Evolutionary conservation across 805 yeast species (phyloP), one percentile per base, ranked within the genome.

Genomic region (fission yeast (Schizosaccharomyces pombe)): DNA sequence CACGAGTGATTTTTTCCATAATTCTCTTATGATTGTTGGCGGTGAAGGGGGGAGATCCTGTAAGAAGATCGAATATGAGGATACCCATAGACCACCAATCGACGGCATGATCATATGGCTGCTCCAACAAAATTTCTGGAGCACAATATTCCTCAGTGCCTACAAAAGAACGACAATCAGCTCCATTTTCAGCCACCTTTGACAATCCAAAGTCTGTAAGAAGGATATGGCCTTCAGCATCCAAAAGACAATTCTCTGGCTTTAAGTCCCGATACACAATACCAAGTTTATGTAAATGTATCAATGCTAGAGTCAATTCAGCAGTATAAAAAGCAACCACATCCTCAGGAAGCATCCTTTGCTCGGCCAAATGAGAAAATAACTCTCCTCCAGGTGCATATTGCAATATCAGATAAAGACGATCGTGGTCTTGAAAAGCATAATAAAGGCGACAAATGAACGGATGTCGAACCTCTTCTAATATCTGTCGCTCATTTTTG

Each of bases 61-160:
- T 80, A 53, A 85, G 69, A 74, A 85, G 73, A 64, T 86, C 94
- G 61, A 69, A 82, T 52, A 80, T 68, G 5, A 85, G 80, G 52
- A 94, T 82, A 0, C 95, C 95, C 33, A 86, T 67, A 0, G 94
- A 84, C 85, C 94, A 85, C 83, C 94, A 85, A 64, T 85, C 95
- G 52, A 86, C 91, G 32, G 78, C 73, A 55, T 76, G 80, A 60
- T 81, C 85, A 64, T 85, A 86, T 16, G 78, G 76, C 60, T 79
- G 75, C 24, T 94, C 94, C 56, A 74, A 76, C 29, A 85, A 69
- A 32, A 86, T 80, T 64, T 85, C 95, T 2, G 95, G 95, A 0
- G 95, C 95, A 79, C 85, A 82, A 61, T 82, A 82, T 62, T 82
- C 85, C 0, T 86, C 84, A 0, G 91, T 82, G 1, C 91, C 91